Percentiles rank a stretch among this genome's conserved stretches.
Evolutionary conservation across 2,329 filamentous ascomycete genomes (phyloP).

Genomic region (Ophiostoma montium): DNA sequence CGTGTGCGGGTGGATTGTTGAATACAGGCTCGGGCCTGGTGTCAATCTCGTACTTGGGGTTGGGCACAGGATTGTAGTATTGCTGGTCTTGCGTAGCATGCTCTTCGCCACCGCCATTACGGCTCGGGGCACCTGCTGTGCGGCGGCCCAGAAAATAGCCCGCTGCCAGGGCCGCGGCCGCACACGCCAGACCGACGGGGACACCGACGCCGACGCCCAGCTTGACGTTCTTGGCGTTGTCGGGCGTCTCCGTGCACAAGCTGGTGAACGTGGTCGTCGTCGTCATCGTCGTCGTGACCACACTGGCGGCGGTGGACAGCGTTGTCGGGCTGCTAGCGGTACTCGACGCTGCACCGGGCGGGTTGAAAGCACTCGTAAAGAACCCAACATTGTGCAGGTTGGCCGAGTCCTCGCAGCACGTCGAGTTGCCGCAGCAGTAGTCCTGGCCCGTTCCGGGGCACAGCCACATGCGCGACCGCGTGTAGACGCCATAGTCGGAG

Average conservation of each 20-base stretch:
- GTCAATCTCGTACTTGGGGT: too few relatives aligned
- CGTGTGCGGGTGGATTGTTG: too few relatives aligned
- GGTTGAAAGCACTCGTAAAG: not conserved
- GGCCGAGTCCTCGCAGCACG: too few relatives aligned
- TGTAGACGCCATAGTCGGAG: not conserved
- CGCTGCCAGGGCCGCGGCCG: not conserved
- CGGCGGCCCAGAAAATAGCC: not conserved
- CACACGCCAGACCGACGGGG: not conserved
- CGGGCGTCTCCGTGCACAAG: too few relatives aligned
- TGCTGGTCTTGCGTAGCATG: too few relatives aligned
- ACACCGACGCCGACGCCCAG: not conserved
- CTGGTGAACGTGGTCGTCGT: not conserved
- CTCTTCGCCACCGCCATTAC: too few relatives aligned
- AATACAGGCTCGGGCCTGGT: too few relatives aligned
- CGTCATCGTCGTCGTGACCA: not conserved
- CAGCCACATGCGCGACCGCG: not conserved
- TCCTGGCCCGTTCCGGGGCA: not conserved
- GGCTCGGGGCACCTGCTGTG: too few relatives aligned
- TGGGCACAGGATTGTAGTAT: too few relatives aligned
- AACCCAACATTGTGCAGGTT: not conserved
- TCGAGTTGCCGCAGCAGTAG: not conserved
- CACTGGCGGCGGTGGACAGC: not conserved
- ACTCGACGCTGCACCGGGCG: not conserved
- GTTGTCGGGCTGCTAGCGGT: not conserved
- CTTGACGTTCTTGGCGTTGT: not conserved